Evolutionary conservation across 176 grass and related monocot genomes (phyloP), one percentile per base, ranked within the genome.

Genomic region (Phoenix dactylifera): DNA sequence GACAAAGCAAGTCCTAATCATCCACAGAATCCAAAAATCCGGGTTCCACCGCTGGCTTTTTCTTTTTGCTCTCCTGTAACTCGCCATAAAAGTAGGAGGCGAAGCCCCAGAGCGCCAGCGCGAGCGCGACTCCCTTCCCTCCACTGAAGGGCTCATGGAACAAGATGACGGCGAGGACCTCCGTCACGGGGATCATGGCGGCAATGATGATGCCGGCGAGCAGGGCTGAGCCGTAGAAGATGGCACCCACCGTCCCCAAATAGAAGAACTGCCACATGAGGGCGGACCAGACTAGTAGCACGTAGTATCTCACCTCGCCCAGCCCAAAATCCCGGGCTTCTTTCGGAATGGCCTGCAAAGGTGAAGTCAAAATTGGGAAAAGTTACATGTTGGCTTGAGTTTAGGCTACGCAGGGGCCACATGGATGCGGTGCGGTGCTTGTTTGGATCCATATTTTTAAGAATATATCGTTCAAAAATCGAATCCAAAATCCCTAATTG

Each of bases 61-160:
- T 54, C n/a, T 61, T 18, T 4, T 51, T 64, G 14, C 63, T 72
- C 35, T 74, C 48, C 24, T 75, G 74, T 49, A 82, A 7, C 73
- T 95, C 91, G 12, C 91, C 91, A 7, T 95, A 95, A 50, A 84
- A 77, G 68, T 96, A 96, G 17, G 91, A 90, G 56, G 72, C 58
- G 39, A 90, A 87, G 15, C 86, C 91, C 91, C 86, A 95, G 0
- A 95, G 74, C 2, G 91, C 79, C 32, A 95, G 83, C 0, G 6
- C 86, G 19, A 95, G 77, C 16, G 91, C 83, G 1, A 90, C 61
- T 26, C 91, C 91, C 52, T 95, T 95, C 16, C 71, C 74, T 9
- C 74, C 52, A 16, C 29, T 90, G 81, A 95, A 95, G 1, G 77
- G 64, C 80, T 95, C 91, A 3, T 70, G 24, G 52, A 90, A 90